A percentile compares a stretch with the other conserved stretches of the same genome.
phyloP scores from a whole-genome alignment of 2,329 filamentous ascomycete species.

The Epichloe glyceriae region DNA sequence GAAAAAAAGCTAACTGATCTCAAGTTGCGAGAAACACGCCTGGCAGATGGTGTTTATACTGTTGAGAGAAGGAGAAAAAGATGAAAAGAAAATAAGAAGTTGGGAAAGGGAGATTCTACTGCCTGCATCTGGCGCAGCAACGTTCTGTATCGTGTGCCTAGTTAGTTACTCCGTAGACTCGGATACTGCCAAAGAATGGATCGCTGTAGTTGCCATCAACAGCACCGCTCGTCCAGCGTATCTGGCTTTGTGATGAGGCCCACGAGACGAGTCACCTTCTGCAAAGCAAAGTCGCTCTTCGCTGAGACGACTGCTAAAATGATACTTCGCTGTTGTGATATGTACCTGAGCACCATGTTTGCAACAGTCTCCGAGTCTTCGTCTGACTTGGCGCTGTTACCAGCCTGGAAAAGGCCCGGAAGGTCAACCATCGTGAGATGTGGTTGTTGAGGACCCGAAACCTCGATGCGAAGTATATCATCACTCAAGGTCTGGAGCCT shows the following conservation, averaged over 20 bases:
- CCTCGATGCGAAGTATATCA: constrained; percentile 34
- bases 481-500: constrained; percentile 26
- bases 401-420: constrained; percentile 39
- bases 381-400: constrained; percentile 30
- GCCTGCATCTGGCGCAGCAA: too few species aligned
- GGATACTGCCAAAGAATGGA: constrained; percentile 31
- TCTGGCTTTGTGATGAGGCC: constrained; percentile 47
- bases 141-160: too few species aligned
- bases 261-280: constrained; percentile 39
- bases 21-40: too few species aligned
- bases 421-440: constrained; percentile 47
- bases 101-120: too few species aligned
- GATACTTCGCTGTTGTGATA: constrained; percentile 43
- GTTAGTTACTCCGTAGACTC: too few species aligned
- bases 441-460: constrained; percentile 32
- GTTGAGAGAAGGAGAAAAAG: too few species aligned
- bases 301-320: constrained; percentile 46
- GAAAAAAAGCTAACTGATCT: not conserved
- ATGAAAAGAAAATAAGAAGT: too few species aligned
- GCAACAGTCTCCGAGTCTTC: constrained; percentile 30
- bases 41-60: too few species aligned
- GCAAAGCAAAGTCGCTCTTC: constrained; percentile 42
- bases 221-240: constrained; percentile 18
- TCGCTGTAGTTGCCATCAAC: constrained; percentile 38
- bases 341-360: constrained; percentile 40